phyloP scores from a whole-genome alignment of 495 filamentous ascomycete genomes.

The Ramalina intermedia region DNA sequence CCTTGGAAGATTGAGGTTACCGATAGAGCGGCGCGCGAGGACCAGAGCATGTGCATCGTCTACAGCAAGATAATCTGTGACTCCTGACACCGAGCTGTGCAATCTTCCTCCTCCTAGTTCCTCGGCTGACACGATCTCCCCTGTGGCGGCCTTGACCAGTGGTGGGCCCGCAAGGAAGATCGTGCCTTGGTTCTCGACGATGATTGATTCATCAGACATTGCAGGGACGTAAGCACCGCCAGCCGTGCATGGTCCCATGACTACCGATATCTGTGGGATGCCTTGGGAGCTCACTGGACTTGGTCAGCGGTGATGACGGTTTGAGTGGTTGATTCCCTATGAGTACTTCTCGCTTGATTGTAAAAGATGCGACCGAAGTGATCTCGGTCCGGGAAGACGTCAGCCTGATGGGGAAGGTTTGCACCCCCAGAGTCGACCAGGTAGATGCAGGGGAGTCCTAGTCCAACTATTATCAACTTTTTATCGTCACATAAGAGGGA shows the following conservation, averaged over 20 bases:
- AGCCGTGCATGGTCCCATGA: constrained; percentile 96
- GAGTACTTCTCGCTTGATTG: constrained; percentile 76
- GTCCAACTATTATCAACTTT: too few relatives aligned
- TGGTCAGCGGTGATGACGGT: background rate
- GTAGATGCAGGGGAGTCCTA: constrained; percentile 74
- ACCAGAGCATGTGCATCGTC: constrained; percentile 89
- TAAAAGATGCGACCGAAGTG: constrained; percentile 98
- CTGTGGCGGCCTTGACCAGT: constrained; percentile 90
- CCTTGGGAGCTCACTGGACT: constrained; percentile 50
- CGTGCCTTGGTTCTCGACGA: constrained; percentile 85
- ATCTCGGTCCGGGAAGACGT: constrained; percentile 90
- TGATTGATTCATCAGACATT: constrained; percentile 97
- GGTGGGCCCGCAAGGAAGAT: constrained; percentile 95
- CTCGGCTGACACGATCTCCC: constrained; percentile 84
- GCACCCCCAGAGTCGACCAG: constrained; percentile 93
- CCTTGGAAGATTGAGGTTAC: constrained; percentile 74
- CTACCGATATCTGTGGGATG: constrained; percentile 87
- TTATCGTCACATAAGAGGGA: too few relatives aligned
- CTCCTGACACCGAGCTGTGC: constrained; percentile 83
- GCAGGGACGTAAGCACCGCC: constrained; percentile 92
- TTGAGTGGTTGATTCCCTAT: background rate
- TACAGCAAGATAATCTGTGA: constrained; percentile 90
- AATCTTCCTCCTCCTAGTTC: constrained; percentile 87
- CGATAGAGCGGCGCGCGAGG: constrained; percentile 67
- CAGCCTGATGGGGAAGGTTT: constrained; percentile 89